A percentile compares a stretch with the other conserved stretches of the same genome.
These are phyloP conservation scores for Pecoramyces ruminantium DNA, from an alignment of 192 early-diverging fungal species.

Conservation along the genomic window DNA sequence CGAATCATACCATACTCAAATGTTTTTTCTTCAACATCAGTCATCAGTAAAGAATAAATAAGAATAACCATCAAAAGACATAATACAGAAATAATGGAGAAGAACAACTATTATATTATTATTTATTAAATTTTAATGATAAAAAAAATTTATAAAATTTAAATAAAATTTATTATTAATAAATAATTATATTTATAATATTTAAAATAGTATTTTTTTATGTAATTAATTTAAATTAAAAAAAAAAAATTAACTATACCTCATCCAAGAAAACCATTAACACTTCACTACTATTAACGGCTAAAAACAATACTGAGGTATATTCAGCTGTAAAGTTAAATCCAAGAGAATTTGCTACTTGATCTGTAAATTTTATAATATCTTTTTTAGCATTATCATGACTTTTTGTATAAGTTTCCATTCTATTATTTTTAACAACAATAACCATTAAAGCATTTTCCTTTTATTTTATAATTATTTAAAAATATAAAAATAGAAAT, in stretches of 20 bases:
- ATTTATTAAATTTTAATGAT: too few relatives aligned
- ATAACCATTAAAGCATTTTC: slow-evolving; percentile 9
- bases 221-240: too few relatives aligned
- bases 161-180: too few relatives aligned
- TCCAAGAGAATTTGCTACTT: slow-evolving; percentile 4
- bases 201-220: too few relatives aligned
- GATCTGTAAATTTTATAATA: slow-evolving; percentile 8
- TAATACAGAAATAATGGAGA: slow-evolving; percentile 11
- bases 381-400: background rate
- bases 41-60: slow-evolving; percentile 14
- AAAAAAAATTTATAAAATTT: too few relatives aligned
- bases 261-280: slow-evolving; percentile 10
- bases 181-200: too few relatives aligned
- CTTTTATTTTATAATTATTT: background rate
- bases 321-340: slow-evolving; percentile 3
- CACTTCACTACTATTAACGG: slow-evolving; percentile 7
- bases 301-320: slow-evolving; percentile 5
- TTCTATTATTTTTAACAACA: slow-evolving; percentile 3
- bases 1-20: slow-evolving; percentile 18
- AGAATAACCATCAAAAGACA: slow-evolving; percentile 6
- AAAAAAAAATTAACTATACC: too few relatives aligned
- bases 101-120: slow-evolving; percentile 3
- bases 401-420: slow-evolving; percentile 1
- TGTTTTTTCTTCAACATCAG: slow-evolving; percentile 16
- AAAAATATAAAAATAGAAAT: background rate